Evolutionary conservation across 371 early-diverging fungal genomes (phyloP), one percentile per base, ranked within the genome.

Genomic region (Haplosporangium sp.): DNA sequence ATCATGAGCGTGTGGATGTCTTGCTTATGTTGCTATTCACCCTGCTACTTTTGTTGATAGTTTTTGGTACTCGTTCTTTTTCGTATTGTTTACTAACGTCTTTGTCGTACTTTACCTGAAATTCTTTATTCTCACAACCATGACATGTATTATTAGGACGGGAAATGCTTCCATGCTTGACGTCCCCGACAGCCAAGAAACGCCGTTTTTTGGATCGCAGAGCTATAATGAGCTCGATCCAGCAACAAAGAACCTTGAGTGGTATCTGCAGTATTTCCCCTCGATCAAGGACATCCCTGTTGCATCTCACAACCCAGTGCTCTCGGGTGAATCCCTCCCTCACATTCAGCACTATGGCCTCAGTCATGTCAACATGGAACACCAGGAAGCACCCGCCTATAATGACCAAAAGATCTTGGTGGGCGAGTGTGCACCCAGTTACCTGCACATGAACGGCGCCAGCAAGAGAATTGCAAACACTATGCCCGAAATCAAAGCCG

Each of bases 401-500:
- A 76, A 74, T 37, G 75, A 70, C 41, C 63, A 69, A 63, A 76
- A 67, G 67, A 76, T 76, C 36, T 38, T 76, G 1, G 76, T 76
- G 2, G 76, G 76, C 42, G 76, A 76, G 36, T 76, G 76, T 20
- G 76, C 76, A 4, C 76, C 76, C 18, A 67, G 71, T 56, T 76
- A 76, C 55, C 62, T 76, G 5, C 76, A 76, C 52, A 66, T 69
- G 63, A 47, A 76, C 36, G 76, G 76, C 2, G 76, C 76, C 8
- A 76, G 76, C 62, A 69, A 63, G 59, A 65, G 76, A 50, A 76
- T 76, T 29, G 76, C 76, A 10, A 66, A 58, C 50, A 76, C 76
- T 40, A 67, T 76, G 67, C 76, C 76, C 10, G 76, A 76, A 43
- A 76, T 76, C 55, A 76, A 87, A 83, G 80, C 83, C n/a, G 82